A percentile compares a stretch with the other conserved stretches of the same genome.
Conservation (phyloP, 139 green algal genomes). For the Zygnema cylindricum region DNA sequence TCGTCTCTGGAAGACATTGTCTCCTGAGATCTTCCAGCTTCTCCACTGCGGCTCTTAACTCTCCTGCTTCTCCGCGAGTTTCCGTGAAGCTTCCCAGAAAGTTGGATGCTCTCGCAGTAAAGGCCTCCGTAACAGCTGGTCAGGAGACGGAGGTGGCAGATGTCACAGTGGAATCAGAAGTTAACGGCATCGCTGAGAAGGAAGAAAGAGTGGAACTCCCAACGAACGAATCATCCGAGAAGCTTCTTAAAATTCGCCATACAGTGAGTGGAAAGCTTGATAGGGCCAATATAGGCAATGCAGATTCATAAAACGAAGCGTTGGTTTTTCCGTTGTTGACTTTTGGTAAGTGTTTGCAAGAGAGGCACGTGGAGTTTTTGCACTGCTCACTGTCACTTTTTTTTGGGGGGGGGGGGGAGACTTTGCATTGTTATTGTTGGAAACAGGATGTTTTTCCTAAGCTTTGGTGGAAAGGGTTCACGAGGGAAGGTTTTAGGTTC, state of each 20-base stretch:
- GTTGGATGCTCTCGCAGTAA: not conserved
- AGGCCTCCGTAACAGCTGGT: not conserved
- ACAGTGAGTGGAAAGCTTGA: no score
- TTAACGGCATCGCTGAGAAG: not conserved
- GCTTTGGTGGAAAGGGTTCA: no score
- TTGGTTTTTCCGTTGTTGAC: no score
- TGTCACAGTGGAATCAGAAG: not conserved
- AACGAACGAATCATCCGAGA: conserved; percentile 67
- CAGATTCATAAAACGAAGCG: no score
- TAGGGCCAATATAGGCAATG: no score
- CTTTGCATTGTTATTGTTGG: no score
- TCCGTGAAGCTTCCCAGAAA: not conserved
- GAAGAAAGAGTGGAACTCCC: conserved; percentile 29
- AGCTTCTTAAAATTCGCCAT: conserved; percentile 85
- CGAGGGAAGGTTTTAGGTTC: no score
- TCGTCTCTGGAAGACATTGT: not conserved
- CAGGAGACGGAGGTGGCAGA: not conserved
- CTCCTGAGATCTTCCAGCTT: not conserved
- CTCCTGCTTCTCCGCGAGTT: not conserved
- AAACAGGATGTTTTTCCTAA: no score
- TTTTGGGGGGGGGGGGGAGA: no score
- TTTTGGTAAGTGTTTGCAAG: no score
- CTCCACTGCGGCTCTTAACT: not conserved
- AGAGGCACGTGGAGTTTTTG: no score
- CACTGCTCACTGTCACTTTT: no score